Conservation (phyloP, 2,329 filamentous ascomycete species). For the Penicillium sp. region DNA sequence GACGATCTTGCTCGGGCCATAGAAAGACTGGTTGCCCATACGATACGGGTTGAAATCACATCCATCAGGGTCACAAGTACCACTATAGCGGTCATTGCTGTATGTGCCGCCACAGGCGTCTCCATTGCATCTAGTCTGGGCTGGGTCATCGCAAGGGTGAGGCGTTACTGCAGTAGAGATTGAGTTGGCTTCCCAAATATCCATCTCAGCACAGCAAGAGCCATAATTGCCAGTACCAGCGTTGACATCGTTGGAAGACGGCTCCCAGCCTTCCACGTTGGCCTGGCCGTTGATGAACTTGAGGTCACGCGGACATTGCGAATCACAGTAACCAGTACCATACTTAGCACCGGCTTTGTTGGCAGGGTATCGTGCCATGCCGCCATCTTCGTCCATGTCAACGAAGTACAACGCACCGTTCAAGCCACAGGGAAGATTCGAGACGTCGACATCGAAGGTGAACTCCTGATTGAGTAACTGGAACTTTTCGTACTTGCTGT, state of each 20-base stretch:
- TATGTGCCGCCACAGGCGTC: slow-evolving; percentile 54
- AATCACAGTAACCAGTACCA: slow-evolving; percentile 63
- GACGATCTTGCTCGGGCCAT: slow-evolving; percentile 57
- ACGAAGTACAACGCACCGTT: slow-evolving; percentile 69
- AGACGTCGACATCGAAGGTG: slow-evolving; percentile 70
- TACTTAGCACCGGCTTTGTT: slow-evolving; percentile 59
- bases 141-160: slow-evolving; percentile 57
- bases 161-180: slow-evolving; percentile 63
- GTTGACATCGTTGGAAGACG: slow-evolving; percentile 54
- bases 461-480: slow-evolving; percentile 65
- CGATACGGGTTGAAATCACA: slow-evolving; percentile 70
- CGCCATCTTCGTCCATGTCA: slow-evolving; percentile 61
- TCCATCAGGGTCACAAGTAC: slow-evolving; percentile 66
- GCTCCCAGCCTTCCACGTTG: slow-evolving; percentile 54
- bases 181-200: slow-evolving; percentile 68
- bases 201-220: slow-evolving; percentile 66
- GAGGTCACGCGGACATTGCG: slow-evolving; percentile 53
- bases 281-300: slow-evolving; percentile 48
- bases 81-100: slow-evolving; percentile 55
- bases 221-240: slow-evolving; percentile 54
- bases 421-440: slow-evolving; percentile 64
- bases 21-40: slow-evolving; percentile 62
- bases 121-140: slow-evolving; percentile 51
- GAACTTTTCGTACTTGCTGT: slow-evolving; percentile 63
- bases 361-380: slow-evolving; percentile 47